Evolutionary conservation across 768 basidiomycete genomes (phyloP).

Genomic region (Paxillus involutus): DNA sequence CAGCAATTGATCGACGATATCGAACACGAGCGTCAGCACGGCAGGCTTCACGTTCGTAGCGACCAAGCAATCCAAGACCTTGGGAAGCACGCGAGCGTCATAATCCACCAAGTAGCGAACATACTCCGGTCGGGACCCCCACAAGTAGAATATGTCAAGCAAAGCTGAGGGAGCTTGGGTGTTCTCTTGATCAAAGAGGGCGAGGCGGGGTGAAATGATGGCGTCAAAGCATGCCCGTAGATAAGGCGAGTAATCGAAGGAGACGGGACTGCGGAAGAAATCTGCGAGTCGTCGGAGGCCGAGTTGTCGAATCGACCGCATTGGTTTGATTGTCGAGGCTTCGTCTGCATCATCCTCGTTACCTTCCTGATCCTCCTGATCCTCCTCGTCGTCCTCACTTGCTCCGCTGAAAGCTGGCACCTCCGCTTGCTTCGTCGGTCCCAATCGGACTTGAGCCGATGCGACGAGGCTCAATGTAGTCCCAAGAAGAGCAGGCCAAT

Average conservation of each 20-base stretch:
- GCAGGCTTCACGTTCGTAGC: constrained; percentile 84
- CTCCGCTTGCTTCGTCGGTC: constrained; percentile 22
- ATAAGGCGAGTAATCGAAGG: constrained; percentile 76
- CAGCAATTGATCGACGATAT: constrained; percentile 76
- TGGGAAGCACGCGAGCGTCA: constrained; percentile 67
- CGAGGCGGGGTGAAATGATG: constrained; percentile 82
- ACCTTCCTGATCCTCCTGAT: constrained; percentile 37
- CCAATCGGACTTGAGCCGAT: constrained; percentile 61
- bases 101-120: constrained; percentile 67
- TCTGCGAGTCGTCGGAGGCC: constrained; percentile 86
- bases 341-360: constrained; percentile 35
- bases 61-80: constrained; percentile 78
- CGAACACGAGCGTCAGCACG: constrained; percentile 79
- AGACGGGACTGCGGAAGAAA: constrained; percentile 75
- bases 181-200: constrained; percentile 76
- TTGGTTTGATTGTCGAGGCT: constrained; percentile 34
- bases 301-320: constrained; percentile 71
- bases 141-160: constrained; percentile 79
- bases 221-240: constrained; percentile 63
- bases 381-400: constrained; percentile 28
- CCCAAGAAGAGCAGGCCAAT: constrained; percentile 78
- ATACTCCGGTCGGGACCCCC: constrained; percentile 62
- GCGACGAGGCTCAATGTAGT: constrained; percentile 65
- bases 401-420: constrained; percentile 17
- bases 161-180: constrained; percentile 89